A percentile compares a stretch with the other conserved stretches of the same genome.
phyloP scores from a whole-genome alignment of 202 grass and related monocot species.

The Tripidium arundinaceum region DNA sequence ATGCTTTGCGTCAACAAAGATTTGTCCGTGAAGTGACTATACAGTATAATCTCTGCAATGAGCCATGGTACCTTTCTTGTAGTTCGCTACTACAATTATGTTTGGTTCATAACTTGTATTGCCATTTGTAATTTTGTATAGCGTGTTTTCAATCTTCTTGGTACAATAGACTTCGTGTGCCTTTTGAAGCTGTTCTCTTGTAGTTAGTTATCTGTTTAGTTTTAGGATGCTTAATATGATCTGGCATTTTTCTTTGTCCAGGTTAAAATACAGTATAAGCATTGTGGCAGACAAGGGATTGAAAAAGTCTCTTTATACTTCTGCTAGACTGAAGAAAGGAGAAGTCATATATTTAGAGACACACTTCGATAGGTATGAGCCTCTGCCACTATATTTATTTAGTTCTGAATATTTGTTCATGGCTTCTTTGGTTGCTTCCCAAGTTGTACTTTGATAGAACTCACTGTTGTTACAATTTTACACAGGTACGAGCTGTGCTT shows the following conservation, averaged over 20 bases:
- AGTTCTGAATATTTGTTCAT: neutral
- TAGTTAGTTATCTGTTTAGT: neutral
- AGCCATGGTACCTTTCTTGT: conserved; percentile 79
- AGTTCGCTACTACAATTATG: too few species aligned
- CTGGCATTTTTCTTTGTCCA: conserved; percentile 3
- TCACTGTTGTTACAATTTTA: conserved; percentile 15
- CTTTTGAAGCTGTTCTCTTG: neutral
- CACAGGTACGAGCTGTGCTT: conserved; percentile 90
- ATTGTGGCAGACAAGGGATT: conserved; percentile 95
- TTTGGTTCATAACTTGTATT: too few species aligned
- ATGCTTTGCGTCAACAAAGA: conserved; percentile 90
- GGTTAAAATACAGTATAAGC: conserved; percentile 97
- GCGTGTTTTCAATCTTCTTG: too few species aligned
- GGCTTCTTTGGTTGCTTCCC: neutral
- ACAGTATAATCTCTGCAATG: conserved; percentile 95
- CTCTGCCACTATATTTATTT: neutral
- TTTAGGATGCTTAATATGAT: conserved; percentile 1
- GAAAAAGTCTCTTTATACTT: conserved; percentile 87
- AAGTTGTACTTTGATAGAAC: neutral
- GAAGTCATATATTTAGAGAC: conserved; percentile 97
- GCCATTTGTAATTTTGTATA: neutral
- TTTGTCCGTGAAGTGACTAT: conserved; percentile 96
- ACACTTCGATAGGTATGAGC: conserved; percentile 70
- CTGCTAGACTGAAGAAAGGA: conserved; percentile 87
- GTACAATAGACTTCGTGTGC: neutral